phyloP scores from a whole-genome alignment of 2,329 filamentous ascomycete species.

The Lizonia empirigonia region DNA sequence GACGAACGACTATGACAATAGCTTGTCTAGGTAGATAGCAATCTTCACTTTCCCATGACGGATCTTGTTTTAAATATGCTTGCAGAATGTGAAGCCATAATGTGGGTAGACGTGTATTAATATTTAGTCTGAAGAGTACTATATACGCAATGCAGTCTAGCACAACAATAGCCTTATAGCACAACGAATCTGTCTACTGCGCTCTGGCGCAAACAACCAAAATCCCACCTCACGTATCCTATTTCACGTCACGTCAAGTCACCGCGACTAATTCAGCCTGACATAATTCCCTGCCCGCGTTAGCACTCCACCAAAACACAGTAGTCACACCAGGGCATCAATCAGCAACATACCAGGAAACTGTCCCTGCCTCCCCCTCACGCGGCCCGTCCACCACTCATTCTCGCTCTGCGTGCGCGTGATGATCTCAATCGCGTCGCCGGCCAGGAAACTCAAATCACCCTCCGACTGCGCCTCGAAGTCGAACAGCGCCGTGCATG shows the following conservation, averaged over 20 bases:
- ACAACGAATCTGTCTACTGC: no score
- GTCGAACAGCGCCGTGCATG: conserved; percentile 89
- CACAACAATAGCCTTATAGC: no score
- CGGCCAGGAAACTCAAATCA: conserved; percentile 86
- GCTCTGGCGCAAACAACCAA: no score
- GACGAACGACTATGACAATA: not conserved
- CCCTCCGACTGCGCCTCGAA: conserved; percentile 95
- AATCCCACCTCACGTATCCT: conserved; percentile 3
- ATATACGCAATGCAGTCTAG: conserved; percentile 13
- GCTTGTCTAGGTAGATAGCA: not conserved
- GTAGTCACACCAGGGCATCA: no score
- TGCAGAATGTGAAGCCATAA: not conserved
- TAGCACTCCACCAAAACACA: no score
- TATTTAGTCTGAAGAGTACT: conserved; percentile 11
- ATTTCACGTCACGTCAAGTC: not conserved
- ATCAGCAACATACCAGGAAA: conserved; percentile 91
- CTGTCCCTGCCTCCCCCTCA: conserved; percentile 82
- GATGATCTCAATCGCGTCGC: conserved; percentile 89
- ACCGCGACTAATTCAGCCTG: conserved; percentile 44
- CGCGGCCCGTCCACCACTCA: conserved; percentile 92
- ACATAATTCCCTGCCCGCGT: conserved; percentile 51
- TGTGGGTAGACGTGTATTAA: conserved; percentile 1
- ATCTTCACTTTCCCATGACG: no score
- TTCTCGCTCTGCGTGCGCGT: conserved; percentile 86
- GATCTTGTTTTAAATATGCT: no score